Conservation (phyloP, 495 filamentous ascomycete species). For the Lentithecium fluviatile region DNA sequence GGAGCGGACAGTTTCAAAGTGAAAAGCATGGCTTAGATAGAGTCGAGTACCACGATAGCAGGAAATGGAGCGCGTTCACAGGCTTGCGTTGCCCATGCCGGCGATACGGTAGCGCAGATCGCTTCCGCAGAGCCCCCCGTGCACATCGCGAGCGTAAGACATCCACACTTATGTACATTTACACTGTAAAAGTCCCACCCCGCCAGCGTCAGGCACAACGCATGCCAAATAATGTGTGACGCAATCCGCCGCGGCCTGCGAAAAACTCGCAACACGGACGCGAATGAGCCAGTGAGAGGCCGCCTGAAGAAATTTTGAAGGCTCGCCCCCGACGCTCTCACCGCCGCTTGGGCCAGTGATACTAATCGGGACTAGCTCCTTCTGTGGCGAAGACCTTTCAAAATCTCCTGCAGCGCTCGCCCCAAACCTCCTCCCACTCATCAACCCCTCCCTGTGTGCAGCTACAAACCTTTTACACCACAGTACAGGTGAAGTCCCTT, state of each 20-base stretch:
- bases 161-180: too few relatives aligned
- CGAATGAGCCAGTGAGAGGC: background rate
- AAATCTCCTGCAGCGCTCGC: conserved; percentile 9
- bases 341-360: background rate
- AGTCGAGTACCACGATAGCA: conserved; percentile 7
- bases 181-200: too few relatives aligned
- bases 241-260: too few relatives aligned
- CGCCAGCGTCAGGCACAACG: too few relatives aligned
- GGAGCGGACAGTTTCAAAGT: conserved; percentile 27
- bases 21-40: conserved; percentile 47
- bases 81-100: conserved; percentile 2
- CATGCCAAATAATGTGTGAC: too few relatives aligned
- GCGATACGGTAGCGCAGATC: background rate
- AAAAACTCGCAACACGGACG: background rate
- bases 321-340: background rate
- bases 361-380: conserved; percentile 12
- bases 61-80: conserved; percentile 12
- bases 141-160: too few relatives aligned
- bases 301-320: too few relatives aligned
- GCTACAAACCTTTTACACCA: conserved; percentile 13
- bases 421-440: conserved; percentile 18
- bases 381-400: conserved; percentile 9
- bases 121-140: too few relatives aligned
- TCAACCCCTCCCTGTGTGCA: conserved; percentile 29
- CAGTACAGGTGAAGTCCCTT: conserved; percentile 31